A percentile compares a stretch with the other conserved stretches of the same genome.
These are phyloP conservation scores for Lachnellula occidentalis DNA, from an alignment of 2,329 filamentous ascomycete species.

Conservation along the genomic window DNA sequence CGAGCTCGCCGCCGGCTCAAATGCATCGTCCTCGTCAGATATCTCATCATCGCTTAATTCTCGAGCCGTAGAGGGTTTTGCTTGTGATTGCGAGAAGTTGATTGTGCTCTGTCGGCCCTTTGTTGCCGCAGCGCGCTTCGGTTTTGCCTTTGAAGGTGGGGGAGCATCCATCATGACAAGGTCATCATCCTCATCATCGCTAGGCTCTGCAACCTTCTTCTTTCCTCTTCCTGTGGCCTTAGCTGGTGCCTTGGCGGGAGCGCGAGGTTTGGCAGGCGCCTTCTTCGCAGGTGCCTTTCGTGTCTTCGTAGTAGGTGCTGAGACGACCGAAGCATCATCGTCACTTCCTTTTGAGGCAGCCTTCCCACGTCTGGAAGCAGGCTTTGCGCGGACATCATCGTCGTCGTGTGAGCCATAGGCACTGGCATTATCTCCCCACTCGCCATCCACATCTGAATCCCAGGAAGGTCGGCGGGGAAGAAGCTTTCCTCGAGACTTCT, in stretches of 20 bases:
- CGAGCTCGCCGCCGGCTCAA: constrained; percentile 38
- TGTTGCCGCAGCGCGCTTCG: constrained; percentile 25
- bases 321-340: constrained; percentile 39
- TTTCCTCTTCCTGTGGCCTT: constrained; percentile 36
- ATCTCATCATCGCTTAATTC: constrained; percentile 64
- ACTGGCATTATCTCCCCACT: constrained; percentile 75
- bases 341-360: constrained; percentile 48
- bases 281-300: constrained; percentile 34
- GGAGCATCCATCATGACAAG: constrained; percentile 46
- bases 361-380: constrained; percentile 24
- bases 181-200: constrained; percentile 43
- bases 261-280: constrained; percentile 36
- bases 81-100: constrained; percentile 43
- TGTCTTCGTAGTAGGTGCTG: constrained; percentile 33
- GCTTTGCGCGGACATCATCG: constrained; percentile 40
- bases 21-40: constrained; percentile 52
- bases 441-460: constrained; percentile 85
- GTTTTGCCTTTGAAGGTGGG: constrained; percentile 34
- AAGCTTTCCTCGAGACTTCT: constrained; percentile 46
- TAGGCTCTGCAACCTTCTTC: constrained; percentile 34
- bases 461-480: constrained; percentile 75
- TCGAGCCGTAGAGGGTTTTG: constrained; percentile 33
- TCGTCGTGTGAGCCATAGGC: constrained; percentile 47
- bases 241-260: constrained; percentile 34
- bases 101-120: constrained; percentile 43